Percentiles rank a stretch among this genome's conserved stretches.
Conservation (phyloP, 176 grass and related monocot species). For the Bromus sterilis region DNA sequence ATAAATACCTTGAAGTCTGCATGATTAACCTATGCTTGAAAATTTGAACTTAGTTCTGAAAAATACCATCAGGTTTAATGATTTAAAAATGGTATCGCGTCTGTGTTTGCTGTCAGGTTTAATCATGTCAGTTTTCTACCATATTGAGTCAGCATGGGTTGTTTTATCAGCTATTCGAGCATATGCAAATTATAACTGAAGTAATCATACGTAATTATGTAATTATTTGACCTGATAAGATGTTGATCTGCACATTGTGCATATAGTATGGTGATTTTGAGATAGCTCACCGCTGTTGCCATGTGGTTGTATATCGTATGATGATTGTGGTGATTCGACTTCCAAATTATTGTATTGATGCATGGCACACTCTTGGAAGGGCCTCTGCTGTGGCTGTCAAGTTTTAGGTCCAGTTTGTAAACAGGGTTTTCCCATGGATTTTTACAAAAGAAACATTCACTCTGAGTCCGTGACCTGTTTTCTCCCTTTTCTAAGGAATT, state of each 20-base stretch:
- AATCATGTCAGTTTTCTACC: not conserved
- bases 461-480: not conserved
- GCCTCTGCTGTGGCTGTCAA: not conserved
- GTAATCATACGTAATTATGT: not conserved
- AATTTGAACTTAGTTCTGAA: slow-evolving; percentile 4
- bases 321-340: not conserved
- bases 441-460: not conserved
- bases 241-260: not conserved
- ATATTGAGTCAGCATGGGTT: not conserved
- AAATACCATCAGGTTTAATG: not conserved
- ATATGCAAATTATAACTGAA: not conserved
- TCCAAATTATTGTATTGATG: not conserved
- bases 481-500: not conserved
- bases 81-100: not conserved
- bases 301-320: not conserved
- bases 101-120: not conserved
- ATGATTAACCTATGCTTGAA: slow-evolving; percentile 1
- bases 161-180: not conserved
- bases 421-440: not conserved
- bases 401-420: not conserved
- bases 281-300: not conserved
- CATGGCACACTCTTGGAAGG: not conserved
- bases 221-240: not conserved
- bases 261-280: not conserved
- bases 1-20: slow-evolving; percentile 7